phyloP scores from a whole-genome alignment of 2,329 filamentous ascomycete species.

The Byssochlamys sp. region DNA sequence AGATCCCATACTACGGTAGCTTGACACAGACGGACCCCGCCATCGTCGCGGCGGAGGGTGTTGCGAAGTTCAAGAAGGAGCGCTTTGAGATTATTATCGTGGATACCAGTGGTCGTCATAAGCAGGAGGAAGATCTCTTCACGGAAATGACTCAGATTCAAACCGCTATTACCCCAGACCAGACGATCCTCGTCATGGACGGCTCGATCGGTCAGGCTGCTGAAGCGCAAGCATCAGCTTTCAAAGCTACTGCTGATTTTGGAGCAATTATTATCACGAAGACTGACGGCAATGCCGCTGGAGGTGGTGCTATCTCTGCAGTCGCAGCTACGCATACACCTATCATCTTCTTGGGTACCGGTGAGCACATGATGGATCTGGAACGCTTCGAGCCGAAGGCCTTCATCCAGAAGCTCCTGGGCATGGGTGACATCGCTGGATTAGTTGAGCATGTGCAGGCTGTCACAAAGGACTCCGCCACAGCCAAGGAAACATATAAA shows the following conservation, averaged over 20 bases:
- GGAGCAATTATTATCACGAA: conserved; percentile 98
- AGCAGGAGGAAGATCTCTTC: conserved; percentile 89
- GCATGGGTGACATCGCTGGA: conserved; percentile 94
- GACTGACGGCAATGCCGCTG: conserved; percentile 88
- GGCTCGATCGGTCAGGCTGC: conserved; percentile 93
- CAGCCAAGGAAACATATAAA: conserved; percentile 92
- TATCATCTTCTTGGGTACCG: conserved; percentile 95
- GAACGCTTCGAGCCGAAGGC: conserved; percentile 87
- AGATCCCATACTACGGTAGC: conserved; percentile 96
- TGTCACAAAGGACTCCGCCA: conserved; percentile 74
- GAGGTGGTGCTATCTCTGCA: conserved; percentile 93
- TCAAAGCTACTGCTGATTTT: conserved; percentile 94
- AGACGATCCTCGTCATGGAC: conserved; percentile 97
- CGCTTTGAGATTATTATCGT: conserved; percentile 97
- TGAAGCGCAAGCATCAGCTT: conserved; percentile 86
- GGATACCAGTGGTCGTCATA: conserved; percentile 88
- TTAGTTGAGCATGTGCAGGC: conserved; percentile 93
- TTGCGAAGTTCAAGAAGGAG: conserved; percentile 98
- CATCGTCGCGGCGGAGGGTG: conserved; percentile 84
- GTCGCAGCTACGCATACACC: conserved; percentile 93
- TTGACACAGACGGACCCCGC: conserved; percentile 93
- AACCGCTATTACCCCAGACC: conserved; percentile 75
- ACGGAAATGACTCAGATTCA: conserved; percentile 98
- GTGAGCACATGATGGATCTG: conserved; percentile 91
- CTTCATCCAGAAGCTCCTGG: conserved; percentile 85